Base-by-base conservation (phyloP, 2,329 filamentous ascomycete genomes). In the Neoarthrinium moseri region DNA sequence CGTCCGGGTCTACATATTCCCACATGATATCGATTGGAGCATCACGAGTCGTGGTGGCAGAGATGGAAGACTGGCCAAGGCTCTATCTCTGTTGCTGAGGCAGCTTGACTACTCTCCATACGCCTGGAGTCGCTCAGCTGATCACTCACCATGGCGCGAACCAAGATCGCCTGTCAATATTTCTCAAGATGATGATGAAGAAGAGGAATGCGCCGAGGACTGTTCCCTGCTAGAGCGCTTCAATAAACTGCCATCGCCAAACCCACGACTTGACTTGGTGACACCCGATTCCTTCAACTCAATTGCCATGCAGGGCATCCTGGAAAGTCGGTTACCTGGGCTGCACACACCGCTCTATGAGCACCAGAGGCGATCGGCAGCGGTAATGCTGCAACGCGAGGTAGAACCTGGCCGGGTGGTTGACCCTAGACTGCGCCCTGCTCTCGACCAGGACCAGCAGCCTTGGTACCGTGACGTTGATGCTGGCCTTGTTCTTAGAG, bases 321-420 rank as follows among this genome's bases (percentile, higher is more conserved):
- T 89, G 37, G 59, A 71, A 26, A 73, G 75, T 56, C 56, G 67
- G 11, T 55, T 87, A 1, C 58, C 66, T 2, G 86, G 86, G 0
- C 62, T 91, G 5, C 77, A 64, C 12, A 88, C 89, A 0, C 68
- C 68, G 0, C 70, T 96, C 0, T 88, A 94, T 60, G 75, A 80
- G 0, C 95, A 95, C 56, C 92, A 97, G 62, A 78, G 84, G 41
- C 79, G 86, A 35, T 92, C 91, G 1, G 86, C 87, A 1, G 89
- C 88, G 4, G 63, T 86, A 22, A 96, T 97, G 91, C 68, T 96
- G 15, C 86, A 94, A 60, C 83, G 86, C 43, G 92, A 97, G 65
- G 67, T 77, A 5, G 76, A 83, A 18, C 82, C 87, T 1, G 74
- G 75, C 5, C 71, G 79, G 22, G 70, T 81, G 5, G 67, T 91